Evolutionary conservation across 179 eudicot species (phyloP), one percentile per base, ranked within the genome.

Genomic region (Heliamphora pulchella): DNA sequence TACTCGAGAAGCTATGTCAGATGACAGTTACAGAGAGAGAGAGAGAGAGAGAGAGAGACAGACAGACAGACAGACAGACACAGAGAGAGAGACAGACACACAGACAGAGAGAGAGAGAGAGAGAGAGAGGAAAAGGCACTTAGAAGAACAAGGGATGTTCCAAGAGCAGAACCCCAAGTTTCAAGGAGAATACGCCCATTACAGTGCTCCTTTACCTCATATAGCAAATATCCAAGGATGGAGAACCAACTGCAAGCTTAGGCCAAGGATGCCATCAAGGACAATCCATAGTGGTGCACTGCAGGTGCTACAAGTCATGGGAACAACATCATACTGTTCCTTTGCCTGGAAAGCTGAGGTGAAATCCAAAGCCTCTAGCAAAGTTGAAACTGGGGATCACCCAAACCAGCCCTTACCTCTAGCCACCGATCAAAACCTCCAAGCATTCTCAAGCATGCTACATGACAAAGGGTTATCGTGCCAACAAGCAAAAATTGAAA

Each of bases 161-260:
- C 72, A 68, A 68, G 50, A 68, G 72, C n/a, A 13, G 50, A 18
- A 41, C 72, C 72, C 10, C 72, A 68, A 68, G 50, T 17, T 68
- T 68, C 59, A 68, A 68, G 50, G 53, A 46, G 2, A 11, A 46
- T 70, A 70, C 22, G 13, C 53, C 43, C 31, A 10, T 70, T 47
- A 17, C 3, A 70, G 39, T 70, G 74, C 74, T 46, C 13, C 74
- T 70, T 47, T 46, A 2, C 74, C 74, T 44, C 17, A 17, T 69
- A 69, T 6, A 69, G 74, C 15, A 14, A 66, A 4, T 66, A 31
- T 11, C 47, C 4, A 66, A 41, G 13, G 48, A 67, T 41, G 15
- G 48, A 67, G 17, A 67, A 67, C n/a, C 71, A 67, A 66, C 17
- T 41, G 71, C 71, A 31, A n/a, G 4, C 51, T 67, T 46, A 69